Evolutionary conservation across 306 rosid species (phyloP), one percentile per base, ranked within the genome.

Genomic region (Delonix regia): DNA sequence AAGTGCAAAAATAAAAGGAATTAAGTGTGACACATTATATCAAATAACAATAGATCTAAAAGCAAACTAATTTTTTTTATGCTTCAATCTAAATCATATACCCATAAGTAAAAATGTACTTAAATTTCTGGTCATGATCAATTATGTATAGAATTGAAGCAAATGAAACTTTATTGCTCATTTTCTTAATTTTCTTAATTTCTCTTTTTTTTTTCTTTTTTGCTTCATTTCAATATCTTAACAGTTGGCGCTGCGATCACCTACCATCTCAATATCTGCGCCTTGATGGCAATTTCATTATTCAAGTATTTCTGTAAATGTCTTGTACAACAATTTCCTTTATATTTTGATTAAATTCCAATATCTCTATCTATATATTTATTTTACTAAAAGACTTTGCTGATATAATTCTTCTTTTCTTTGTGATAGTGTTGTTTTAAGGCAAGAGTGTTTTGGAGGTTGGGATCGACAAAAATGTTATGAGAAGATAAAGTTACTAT

Each of bases 101-200:
- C n/a, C 69, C 24, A 62, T 62, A 15, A 61, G 14, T 9, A 34
- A 30, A 15, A 34, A 38, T 38, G 27, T n/a, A 7, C 73, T 67
- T 41, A 34, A 82, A 18, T 33, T 55, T 78, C 30, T 33, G 24
- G 55, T 68, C 18, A 64, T 62, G 59, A 74, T 21, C 48, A 57
- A 77, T 9, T 22, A 77, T 55, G n/a, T 61, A 18, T 41, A 44
- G 42, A 33, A 22, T 72, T 33, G n/a, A 56, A 67, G 42, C 30
- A 16, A 52, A 24, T 19, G 7, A 48, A 42, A 42, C 24, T 21
- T 49, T 10, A 28, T 51, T 81, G 45, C 51, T 67, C n/a, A n/a
- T n/a, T n/a, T n/a, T 30, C 7, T 9, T 9, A 30, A 11, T 15
- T 16, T n/a, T 60, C 16, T 25, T 6, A 7, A 7, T 57, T 57